Conservation (phyloP, 2,329 filamentous ascomycete genomes). For the Cercospora sesami region DNA sequence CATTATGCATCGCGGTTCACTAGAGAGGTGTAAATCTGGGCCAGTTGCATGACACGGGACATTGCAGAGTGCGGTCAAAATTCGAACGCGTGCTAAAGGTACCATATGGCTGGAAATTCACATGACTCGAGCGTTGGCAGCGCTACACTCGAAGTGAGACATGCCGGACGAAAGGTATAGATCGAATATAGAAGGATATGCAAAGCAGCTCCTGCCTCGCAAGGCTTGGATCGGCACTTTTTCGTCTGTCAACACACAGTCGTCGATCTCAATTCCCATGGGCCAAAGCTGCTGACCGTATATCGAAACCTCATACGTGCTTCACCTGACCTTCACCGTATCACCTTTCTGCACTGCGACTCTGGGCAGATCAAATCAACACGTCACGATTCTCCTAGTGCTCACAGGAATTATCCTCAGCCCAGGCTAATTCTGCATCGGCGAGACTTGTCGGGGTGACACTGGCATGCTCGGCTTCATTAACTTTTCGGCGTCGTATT, state of each 20-base stretch:
- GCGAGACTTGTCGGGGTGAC: background rate
- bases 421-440: background rate
- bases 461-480: background rate
- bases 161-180: background rate
- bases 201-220: background rate
- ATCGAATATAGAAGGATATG: background rate
- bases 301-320: background rate
- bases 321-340: background rate
- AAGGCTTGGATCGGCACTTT: background rate
- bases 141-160: background rate
- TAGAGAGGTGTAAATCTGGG: background rate
- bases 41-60: background rate
- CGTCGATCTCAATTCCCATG: background rate
- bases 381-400: background rate
- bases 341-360: background rate
- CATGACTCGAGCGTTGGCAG: background rate
- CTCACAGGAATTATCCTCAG: background rate
- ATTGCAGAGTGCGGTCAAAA: background rate
- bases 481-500: background rate
- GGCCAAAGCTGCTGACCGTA: background rate
- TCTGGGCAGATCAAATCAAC: background rate
- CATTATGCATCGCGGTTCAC: background rate
- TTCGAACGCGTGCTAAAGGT: background rate
- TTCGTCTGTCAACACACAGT: background rate
- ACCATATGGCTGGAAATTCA: background rate